Conservation (phyloP, 2,329 filamentous ascomycete species). For the Colletotrichum horii region DNA sequence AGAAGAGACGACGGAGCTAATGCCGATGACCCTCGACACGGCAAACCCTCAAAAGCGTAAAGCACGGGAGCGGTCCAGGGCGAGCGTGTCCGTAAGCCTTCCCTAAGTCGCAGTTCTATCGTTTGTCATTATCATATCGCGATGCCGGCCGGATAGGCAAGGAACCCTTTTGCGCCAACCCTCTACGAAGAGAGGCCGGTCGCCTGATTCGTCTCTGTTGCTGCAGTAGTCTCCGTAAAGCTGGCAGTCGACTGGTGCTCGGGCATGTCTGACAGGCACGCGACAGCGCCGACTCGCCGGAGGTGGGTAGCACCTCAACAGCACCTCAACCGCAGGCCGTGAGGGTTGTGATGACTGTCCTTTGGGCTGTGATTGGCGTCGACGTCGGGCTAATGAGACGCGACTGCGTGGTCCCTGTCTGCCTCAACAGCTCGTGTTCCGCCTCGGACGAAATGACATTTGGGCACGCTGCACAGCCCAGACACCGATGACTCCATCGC, state of each 20-base stretch:
- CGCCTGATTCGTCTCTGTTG: background rate
- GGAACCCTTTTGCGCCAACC: background rate
- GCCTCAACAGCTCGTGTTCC: background rate
- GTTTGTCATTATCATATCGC: background rate
- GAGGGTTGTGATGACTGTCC: background rate
- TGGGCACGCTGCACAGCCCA: background rate
- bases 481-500: background rate
- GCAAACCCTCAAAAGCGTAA: background rate
- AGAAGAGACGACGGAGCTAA: background rate
- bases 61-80: background rate
- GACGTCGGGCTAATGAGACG: background rate
- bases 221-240: background rate
- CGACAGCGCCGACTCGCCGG: background rate
- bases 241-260: background rate
- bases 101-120: background rate
- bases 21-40: background rate
- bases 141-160: conserved; percentile 11
- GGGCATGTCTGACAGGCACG: background rate
- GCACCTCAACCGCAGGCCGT: background rate
- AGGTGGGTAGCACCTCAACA: background rate
- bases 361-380: background rate
- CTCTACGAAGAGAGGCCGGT: background rate
- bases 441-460: background rate
- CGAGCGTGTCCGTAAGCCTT: background rate
- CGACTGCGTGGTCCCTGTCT: background rate